A percentile compares a stretch with the other conserved stretches of the same genome.
Conservation (phyloP, 306 rosid genomes). For the Cucumis melo region DNA sequence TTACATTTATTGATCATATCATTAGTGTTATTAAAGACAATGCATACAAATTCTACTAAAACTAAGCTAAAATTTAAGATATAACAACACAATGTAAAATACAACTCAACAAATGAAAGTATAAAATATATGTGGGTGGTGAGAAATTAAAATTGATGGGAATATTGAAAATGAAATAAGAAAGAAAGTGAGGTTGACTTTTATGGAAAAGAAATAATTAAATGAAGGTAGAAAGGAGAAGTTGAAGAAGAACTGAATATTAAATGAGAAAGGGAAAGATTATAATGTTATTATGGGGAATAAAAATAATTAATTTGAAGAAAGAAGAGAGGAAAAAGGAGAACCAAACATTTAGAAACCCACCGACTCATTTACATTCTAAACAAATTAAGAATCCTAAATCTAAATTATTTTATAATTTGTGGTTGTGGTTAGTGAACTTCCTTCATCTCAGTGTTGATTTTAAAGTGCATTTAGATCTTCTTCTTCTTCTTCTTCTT, state of each 20-base stretch:
- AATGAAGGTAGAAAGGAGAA: neutral
- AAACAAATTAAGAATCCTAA: neutral
- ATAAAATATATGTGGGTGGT: neutral
- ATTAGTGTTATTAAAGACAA: neutral
- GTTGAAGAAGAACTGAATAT: neutral
- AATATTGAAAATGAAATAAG: neutral
- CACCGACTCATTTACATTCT: neutral
- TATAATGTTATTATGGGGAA: neutral
- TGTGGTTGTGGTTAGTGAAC: neutral
- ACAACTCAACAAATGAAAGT: too few species aligned
- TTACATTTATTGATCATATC: too few species aligned
- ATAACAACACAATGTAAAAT: too few species aligned
- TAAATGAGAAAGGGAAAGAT: neutral
- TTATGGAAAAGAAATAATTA: neutral
- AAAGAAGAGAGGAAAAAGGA: neutral
- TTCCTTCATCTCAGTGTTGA: neutral
- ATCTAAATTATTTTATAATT: neutral
- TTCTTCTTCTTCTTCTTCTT: too few species aligned
- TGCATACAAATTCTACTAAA: neutral
- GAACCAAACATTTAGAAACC: neutral
- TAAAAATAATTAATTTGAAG: neutral
- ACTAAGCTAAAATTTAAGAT: neutral
- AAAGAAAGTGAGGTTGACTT: neutral
- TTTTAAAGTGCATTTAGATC: neutral
- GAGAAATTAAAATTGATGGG: neutral